Conservation (phyloP, 371 early-diverging fungal genomes). For the Rhizopus delemar region DNA sequence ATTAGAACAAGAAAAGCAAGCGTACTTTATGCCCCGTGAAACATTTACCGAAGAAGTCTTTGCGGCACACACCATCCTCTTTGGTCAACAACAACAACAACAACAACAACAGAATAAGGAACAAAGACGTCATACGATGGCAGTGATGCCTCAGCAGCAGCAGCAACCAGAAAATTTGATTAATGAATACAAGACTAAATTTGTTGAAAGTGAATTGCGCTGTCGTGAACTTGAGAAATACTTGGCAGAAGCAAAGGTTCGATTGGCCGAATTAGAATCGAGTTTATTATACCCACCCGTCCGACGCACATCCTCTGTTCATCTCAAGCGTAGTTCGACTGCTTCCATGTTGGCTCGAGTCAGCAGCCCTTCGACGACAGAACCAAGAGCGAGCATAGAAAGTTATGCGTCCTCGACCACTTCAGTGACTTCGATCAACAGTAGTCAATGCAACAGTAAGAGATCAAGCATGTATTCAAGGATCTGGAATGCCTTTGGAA, state of each 20-base stretch:
- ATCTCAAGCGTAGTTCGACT: slow-evolving; percentile 30
- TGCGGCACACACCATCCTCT: slow-evolving; percentile 42
- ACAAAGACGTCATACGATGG: slow-evolving; percentile 21
- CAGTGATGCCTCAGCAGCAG: not conserved
- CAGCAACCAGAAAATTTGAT: not conserved
- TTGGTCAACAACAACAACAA: slow-evolving; percentile 22
- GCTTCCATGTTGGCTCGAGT: slow-evolving; percentile 33
- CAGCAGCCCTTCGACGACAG: slow-evolving; percentile 28
- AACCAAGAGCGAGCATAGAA: slow-evolving; percentile 35
- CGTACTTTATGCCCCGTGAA: slow-evolving; percentile 41
- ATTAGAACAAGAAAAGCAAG: slow-evolving; percentile 44
- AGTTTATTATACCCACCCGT: slow-evolving; percentile 14
- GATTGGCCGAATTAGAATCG: slow-evolving; percentile 47
- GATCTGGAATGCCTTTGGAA: slow-evolving; percentile 42
- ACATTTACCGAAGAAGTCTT: slow-evolving; percentile 53
- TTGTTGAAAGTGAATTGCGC: slow-evolving; percentile 46
- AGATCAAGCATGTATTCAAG: slow-evolving; percentile 51
- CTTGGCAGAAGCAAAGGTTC: slow-evolving; percentile 52
- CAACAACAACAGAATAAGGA: slow-evolving; percentile 10
- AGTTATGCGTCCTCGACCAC: slow-evolving; percentile 45
- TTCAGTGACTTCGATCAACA: slow-evolving; percentile 37
- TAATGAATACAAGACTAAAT: slow-evolving; percentile 38
- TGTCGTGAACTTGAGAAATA: slow-evolving; percentile 54
- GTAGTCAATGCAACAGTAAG: slow-evolving; percentile 35
- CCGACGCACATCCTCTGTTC: slow-evolving; percentile 20